Percentiles rank a stretch among this genome's conserved stretches.
Conservation (phyloP, 2,329 filamentous ascomycete species). For the Neopestalotiopsis clavispora region DNA sequence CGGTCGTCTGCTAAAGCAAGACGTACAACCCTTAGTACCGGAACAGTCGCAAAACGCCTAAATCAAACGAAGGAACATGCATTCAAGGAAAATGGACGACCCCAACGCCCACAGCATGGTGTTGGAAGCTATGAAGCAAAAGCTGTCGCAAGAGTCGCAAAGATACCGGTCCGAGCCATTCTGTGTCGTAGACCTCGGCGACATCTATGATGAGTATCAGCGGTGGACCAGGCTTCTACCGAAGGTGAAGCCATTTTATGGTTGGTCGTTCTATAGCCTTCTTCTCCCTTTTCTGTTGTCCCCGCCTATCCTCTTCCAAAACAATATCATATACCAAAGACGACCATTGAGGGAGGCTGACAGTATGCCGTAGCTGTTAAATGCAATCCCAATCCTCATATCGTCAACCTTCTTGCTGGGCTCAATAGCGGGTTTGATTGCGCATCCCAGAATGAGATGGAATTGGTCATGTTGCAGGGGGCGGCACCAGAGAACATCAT, state of each 20-base stretch:
- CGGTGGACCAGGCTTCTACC: slow-evolving; percentile 1
- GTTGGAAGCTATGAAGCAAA: slow-evolving; percentile 4
- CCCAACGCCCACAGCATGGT: neutral
- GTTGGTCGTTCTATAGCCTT: neutral
- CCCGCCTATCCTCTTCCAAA: neutral
- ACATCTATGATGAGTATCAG: slow-evolving; percentile 8
- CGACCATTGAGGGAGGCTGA: neutral
- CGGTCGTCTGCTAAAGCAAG: neutral
- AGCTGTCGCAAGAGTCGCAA: slow-evolving; percentile 1
- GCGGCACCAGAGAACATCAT: slow-evolving; percentile 3
- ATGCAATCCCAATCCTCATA: slow-evolving; percentile 7
- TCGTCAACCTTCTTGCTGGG: slow-evolving; percentile 3
- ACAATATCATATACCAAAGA: neutral
- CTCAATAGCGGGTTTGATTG: slow-evolving; percentile 5
- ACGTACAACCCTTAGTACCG: neutral
- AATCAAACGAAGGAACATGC: neutral
- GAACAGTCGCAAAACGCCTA: neutral
- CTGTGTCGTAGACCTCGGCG: slow-evolving; percentile 1
- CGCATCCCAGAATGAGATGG: slow-evolving; percentile 9
- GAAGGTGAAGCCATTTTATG: slow-evolving; percentile 4
- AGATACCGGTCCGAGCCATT: slow-evolving; percentile 8
- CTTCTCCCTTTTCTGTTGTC: neutral
- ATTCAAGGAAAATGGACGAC: neutral
- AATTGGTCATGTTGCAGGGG: slow-evolving; percentile 6
- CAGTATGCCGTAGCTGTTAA: slow-evolving; percentile 2